Conservation (phyloP, 169 alveolate species). For the Babesia ovata region DNA sequence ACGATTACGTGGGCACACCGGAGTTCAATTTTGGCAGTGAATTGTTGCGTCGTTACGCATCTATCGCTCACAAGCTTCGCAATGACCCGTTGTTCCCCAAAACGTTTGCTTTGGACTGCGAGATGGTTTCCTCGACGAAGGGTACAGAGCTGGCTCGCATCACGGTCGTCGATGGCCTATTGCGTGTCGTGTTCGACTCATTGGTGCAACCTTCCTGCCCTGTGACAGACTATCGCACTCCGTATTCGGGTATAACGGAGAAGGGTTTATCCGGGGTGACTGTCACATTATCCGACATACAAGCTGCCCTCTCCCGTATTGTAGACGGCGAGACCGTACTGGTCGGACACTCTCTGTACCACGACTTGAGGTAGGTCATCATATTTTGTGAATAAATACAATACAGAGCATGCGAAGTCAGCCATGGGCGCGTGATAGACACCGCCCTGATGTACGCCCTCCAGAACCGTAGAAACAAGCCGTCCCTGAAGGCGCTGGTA, state of each 20-base stretch:
- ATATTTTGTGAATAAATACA: not conserved
- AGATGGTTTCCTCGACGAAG: slow-evolving; percentile 63
- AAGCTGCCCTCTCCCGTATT: slow-evolving; percentile 43
- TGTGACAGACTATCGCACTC: slow-evolving; percentile 65
- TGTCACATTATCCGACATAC: slow-evolving; percentile 59
- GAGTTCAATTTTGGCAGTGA: not conserved
- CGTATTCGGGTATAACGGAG: slow-evolving; percentile 71
- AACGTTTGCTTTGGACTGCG: slow-evolving; percentile 70
- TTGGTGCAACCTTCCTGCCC: slow-evolving; percentile 59
- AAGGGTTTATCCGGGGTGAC: slow-evolving; percentile 50
- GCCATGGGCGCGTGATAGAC: slow-evolving; percentile 58
- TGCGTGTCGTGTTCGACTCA: slow-evolving; percentile 65
- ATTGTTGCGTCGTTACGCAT: slow-evolving; percentile 7
- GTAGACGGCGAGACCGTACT: slow-evolving; percentile 56
- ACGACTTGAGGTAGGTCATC: slow-evolving; percentile 46
- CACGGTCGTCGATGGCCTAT: slow-evolving; percentile 64
- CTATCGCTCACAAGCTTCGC: not conserved
- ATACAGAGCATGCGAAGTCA: slow-evolving; percentile 51
- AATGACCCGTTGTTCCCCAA: slow-evolving; percentile 47
- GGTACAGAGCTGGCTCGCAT: slow-evolving; percentile 63
- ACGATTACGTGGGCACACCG: not conserved
- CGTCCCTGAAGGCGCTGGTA: slow-evolving; percentile 47
- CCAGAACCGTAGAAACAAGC: slow-evolving; percentile 12
- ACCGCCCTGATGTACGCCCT: slow-evolving; percentile 54
- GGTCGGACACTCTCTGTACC: slow-evolving; percentile 68